A percentile compares a stretch with the other conserved stretches of the same genome.
Conservation (phyloP, 2,329 filamentous ascomycete species). For the Cercospora sesami region DNA sequence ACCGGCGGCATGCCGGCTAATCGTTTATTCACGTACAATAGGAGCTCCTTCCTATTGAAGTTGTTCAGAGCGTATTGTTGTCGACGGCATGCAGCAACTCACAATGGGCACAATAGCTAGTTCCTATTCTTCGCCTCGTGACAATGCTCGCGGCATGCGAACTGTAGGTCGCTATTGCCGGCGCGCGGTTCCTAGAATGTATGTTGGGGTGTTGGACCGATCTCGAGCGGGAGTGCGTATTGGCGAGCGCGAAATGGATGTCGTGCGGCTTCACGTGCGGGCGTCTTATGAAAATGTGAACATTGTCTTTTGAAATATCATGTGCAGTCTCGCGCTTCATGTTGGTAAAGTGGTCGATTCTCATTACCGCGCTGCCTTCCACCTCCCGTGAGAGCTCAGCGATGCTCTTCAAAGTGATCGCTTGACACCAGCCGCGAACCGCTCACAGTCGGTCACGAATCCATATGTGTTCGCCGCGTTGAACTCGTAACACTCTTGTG, state of each 20-base stretch:
- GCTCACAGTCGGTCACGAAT: constrained; percentile 36
- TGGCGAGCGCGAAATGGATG: not conserved
- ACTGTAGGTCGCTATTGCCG: not conserved
- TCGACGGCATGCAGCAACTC: not conserved
- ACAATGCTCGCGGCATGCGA: not conserved
- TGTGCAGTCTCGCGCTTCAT: not conserved
- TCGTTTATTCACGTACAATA: constrained; percentile 2
- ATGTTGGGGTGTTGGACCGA: not conserved
- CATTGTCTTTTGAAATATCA: not conserved
- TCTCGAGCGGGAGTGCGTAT: not conserved
- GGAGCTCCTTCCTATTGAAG: not conserved
- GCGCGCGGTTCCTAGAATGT: not conserved
- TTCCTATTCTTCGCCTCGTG: not conserved
- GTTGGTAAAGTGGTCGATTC: not conserved
- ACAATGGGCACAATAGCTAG: not conserved
- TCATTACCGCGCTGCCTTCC: constrained; percentile 15
- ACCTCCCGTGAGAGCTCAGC: constrained; percentile 10
- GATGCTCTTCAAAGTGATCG: not conserved
- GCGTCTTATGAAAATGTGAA: not conserved
- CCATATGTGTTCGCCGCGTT: constrained; percentile 41
- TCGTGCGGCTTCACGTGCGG: not conserved
- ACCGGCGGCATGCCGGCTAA: not conserved
- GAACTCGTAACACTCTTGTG: constrained; percentile 41
- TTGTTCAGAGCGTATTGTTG: not conserved
- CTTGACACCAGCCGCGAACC: constrained; percentile 34